Percentiles rank a stretch among this genome's conserved stretches.
phyloP scores from a whole-genome alignment of 1,139 yeast species.

The Blastobotrys malaysiensis region DNA sequence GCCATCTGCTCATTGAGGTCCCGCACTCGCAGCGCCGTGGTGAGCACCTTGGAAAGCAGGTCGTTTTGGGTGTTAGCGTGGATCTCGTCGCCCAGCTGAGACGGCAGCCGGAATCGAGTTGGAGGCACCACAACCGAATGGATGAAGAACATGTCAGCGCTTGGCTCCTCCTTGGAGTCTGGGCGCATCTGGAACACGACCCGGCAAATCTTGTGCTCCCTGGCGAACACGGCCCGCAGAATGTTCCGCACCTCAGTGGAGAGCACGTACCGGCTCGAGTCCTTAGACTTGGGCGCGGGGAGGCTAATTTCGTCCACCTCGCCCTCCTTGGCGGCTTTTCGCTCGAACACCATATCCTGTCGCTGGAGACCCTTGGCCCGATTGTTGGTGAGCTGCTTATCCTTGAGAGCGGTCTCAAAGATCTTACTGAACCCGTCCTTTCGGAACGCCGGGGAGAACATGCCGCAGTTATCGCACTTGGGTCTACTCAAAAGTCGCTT shows the following conservation, averaged over 20 bases:
- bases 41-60: slow-evolving; percentile 69
- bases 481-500: slow-evolving; percentile 66
- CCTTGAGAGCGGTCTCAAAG: slow-evolving; percentile 79
- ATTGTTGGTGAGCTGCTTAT: slow-evolving; percentile 72
- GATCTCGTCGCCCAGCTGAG: slow-evolving; percentile 93
- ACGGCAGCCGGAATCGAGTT: slow-evolving; percentile 91
- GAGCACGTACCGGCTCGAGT: slow-evolving; percentile 77
- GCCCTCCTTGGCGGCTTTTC: slow-evolving; percentile 17
- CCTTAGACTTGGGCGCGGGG: slow-evolving; percentile 40
- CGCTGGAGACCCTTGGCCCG: slow-evolving; percentile 73
- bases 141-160: slow-evolving; percentile 87
- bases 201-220: slow-evolving; percentile 43
- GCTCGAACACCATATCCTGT: slow-evolving; percentile 58
- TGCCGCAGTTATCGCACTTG: slow-evolving; percentile 92
- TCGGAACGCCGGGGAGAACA: slow-evolving; percentile 90
- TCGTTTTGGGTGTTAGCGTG: slow-evolving; percentile 95
- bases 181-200: slow-evolving; percentile 78
- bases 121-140: slow-evolving; percentile 91
- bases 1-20: slow-evolving; percentile 72
- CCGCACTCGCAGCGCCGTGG: slow-evolving; percentile 74
- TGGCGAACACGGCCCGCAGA: slow-evolving; percentile 64
- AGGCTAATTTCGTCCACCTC: slow-evolving; percentile 26
- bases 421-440: slow-evolving; percentile 93
- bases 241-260: slow-evolving; percentile 83
- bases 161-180: slow-evolving; percentile 43